Conservation (phyloP, 2,329 filamentous ascomycete species). For the Lachnellula cervina region DNA sequence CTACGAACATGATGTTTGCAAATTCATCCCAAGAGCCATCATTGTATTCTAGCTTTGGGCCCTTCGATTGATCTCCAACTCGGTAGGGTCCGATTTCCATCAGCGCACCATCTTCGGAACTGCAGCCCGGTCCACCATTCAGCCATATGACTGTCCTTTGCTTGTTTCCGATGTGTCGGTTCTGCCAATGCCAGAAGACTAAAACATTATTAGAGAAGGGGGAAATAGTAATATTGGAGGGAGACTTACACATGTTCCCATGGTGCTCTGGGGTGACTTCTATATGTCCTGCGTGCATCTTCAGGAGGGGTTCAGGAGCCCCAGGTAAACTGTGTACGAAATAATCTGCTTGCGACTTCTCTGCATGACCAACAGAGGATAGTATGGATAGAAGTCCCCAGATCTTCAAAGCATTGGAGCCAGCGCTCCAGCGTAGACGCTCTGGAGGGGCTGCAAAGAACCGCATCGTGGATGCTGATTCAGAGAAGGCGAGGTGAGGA, state of each 20-base stretch:
- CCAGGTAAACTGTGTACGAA: conserved; percentile 84
- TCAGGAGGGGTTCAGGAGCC: conserved; percentile 71
- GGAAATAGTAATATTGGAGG: not conserved
- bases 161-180: conserved; percentile 87
- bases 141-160: conserved; percentile 94
- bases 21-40: conserved; percentile 99
- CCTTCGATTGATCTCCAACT: conserved; percentile 61
- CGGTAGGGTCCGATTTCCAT: conserved; percentile 97
- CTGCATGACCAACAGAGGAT: conserved; percentile 36
- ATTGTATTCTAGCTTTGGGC: conserved; percentile 63
- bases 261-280: conserved; percentile 81
- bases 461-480: conserved; percentile 26
- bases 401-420: conserved; percentile 18
- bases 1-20: conserved; percentile 91
- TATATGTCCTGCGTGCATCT: conserved; percentile 98
- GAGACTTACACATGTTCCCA: conserved; percentile 52
- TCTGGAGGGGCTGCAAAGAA: conserved; percentile 16
- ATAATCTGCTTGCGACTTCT: conserved; percentile 74
- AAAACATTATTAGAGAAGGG: conserved; percentile 51
- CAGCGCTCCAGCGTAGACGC: conserved; percentile 7
- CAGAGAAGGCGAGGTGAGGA: conserved; percentile 8
- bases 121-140: conserved; percentile 95
- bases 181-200: conserved; percentile 92
- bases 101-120: conserved; percentile 78
- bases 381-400: conserved; percentile 40